phyloP scores from a whole-genome alignment of 116 monocot genomes.

The Phalaenopsis hybrid region DNA sequence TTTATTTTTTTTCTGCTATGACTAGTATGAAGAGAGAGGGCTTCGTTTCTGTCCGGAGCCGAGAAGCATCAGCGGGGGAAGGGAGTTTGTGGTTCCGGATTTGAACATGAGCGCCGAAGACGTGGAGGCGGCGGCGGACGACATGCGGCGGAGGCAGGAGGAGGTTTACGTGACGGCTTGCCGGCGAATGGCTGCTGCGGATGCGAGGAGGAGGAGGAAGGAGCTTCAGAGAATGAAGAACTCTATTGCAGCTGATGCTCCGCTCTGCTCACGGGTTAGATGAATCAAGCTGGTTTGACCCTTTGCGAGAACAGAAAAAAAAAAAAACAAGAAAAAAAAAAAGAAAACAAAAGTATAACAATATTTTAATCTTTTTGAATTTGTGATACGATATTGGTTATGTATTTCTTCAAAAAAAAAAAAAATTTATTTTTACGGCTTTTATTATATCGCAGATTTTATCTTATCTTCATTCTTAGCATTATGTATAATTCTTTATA shows the following conservation, averaged over 20 bases:
- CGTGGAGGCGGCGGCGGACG: not conserved
- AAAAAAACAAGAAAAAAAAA: no score
- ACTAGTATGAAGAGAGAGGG: not conserved
- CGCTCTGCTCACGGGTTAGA: slow-evolving; percentile 1
- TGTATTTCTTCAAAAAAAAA: no score
- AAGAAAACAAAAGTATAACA: no score
- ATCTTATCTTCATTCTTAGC: no score
- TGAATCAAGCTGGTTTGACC: not conserved
- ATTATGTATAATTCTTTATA: no score
- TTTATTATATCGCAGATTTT: no score
- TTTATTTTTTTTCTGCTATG: not conserved
- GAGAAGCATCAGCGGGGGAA: not conserved
- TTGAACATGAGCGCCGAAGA: slow-evolving; percentile 2
- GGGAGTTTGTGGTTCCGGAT: not conserved
- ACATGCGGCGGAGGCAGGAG: not conserved
- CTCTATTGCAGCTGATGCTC: not conserved
- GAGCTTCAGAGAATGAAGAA: not conserved
- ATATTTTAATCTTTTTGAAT: no score
- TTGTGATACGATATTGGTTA: no score
- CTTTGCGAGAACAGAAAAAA: no score
- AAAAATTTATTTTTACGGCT: no score
- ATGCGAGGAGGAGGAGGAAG: not conserved
- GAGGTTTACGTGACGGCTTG: not conserved
- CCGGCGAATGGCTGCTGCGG: not conserved
- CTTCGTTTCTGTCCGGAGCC: not conserved